Percentiles rank a stretch among this genome's conserved stretches.
phyloP scores from a whole-genome alignment of 257 asterid genomes.

The Solanum sitiens region DNA sequence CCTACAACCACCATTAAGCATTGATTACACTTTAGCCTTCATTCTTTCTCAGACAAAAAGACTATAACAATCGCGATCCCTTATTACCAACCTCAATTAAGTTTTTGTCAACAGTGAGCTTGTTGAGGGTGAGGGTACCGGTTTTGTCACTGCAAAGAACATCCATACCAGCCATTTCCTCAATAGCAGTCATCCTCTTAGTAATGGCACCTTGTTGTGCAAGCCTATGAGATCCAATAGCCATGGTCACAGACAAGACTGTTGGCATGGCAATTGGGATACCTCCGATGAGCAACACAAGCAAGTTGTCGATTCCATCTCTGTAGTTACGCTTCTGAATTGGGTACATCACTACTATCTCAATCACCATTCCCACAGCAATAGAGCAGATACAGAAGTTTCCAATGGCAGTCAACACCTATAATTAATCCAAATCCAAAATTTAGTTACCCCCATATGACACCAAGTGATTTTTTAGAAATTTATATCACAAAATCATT shows the following conservation, averaged over 20 bases:
- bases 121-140: constrained; percentile 86
- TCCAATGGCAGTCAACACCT: constrained; percentile 65
- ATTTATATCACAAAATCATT: neutral
- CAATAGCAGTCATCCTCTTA: constrained; percentile 98
- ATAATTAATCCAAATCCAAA: neutral
- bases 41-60: neutral
- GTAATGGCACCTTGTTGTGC: constrained; percentile 96
- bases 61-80: neutral
- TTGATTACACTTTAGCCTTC: neutral
- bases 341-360: constrained; percentile 73
- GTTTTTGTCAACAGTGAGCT: constrained; percentile 67
- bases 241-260: constrained; percentile 89
- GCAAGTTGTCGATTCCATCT: constrained; percentile 77
- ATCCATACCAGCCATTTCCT: constrained; percentile 97
- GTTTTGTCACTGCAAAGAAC: constrained; percentile 95
- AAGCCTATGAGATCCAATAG: constrained; percentile 86
- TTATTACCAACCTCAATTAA: constrained; percentile 41
- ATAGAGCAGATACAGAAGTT: constrained; percentile 91
- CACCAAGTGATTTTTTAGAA: neutral
- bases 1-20: constrained; percentile 7
- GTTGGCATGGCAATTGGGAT: constrained; percentile 98
- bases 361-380: constrained; percentile 67
- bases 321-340: constrained; percentile 60
- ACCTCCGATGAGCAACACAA: constrained; percentile 85
- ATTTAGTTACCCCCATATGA: neutral